A percentile compares a stretch with the other conserved stretches of the same genome.
Evolutionary conservation across 2,329 filamentous ascomycete species (phyloP).

Genomic region (Colletotrichum destructivum): DNA sequence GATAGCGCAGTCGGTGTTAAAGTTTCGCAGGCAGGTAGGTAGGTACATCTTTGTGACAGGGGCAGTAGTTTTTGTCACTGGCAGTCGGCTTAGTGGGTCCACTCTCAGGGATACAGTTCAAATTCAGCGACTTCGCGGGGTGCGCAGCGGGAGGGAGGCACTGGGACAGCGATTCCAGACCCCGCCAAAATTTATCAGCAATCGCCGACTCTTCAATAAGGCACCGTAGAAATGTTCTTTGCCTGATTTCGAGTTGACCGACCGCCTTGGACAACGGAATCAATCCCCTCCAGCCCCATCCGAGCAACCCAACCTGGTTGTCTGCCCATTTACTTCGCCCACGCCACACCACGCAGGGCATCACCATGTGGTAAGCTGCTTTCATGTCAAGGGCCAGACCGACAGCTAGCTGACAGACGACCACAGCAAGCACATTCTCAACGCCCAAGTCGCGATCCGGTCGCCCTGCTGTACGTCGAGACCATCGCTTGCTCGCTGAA

Average conservation of each 20-base stretch:
- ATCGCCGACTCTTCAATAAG: conserved; percentile 31
- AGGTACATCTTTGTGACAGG: background rate
- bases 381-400: conserved; percentile 1
- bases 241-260: conserved; percentile 9
- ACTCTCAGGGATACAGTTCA: conserved; percentile 8
- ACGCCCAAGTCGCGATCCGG: conserved; percentile 96
- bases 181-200: conserved; percentile 44
- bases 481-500: conserved; percentile 21
- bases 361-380: conserved; percentile 55
- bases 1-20: background rate
- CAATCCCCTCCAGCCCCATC: background rate
- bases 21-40: background rate
- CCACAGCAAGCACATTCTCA: conserved; percentile 93
- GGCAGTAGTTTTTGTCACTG: conserved; percentile 15
- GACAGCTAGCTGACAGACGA: conserved; percentile 24
- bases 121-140: conserved; percentile 22
- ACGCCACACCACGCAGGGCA: background rate
- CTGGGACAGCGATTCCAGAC: conserved; percentile 24
- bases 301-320: background rate
- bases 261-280: background rate
- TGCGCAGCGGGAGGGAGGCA: conserved; percentile 30
- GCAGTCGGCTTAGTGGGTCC: conserved; percentile 19
- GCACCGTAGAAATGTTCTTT: conserved; percentile 24
- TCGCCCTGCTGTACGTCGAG: conserved; percentile 87
- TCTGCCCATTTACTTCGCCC: background rate